Evolutionary conservation across 2,329 filamentous ascomycete species (phyloP), one percentile per base, ranked within the genome.

Genomic region (Fusarium miscanthi): DNA sequence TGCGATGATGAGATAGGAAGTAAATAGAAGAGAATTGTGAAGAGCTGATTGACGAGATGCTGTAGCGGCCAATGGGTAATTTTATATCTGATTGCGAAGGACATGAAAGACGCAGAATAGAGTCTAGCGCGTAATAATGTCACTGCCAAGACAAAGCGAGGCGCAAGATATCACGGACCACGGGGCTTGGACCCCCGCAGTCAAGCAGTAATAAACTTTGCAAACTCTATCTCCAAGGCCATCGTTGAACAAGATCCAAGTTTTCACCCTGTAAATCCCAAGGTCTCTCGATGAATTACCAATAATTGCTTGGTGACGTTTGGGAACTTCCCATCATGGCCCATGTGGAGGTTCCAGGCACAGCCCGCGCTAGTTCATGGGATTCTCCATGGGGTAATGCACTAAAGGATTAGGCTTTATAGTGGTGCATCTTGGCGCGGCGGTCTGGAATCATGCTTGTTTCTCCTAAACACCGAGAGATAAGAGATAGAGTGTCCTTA

Each of bases 141-240:
- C 68, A 71, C 62, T 38, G 67, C 67, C 67, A 71, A 71, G 62
- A 46, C 27, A 30, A 27, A 7, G 27, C 27, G 27, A 27, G 27
- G 27, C 27, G 27, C 27, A 7, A 27, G 27, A 31, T 9, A 10
- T 11, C 30, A 31, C 30, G 10, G 30, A 31, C 30, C 30, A 31
- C 30, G 30, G 30, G 30, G 30, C 30, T 31, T 31, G 30, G 11
- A 31, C 30, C 30, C 30, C 30, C 27, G 27, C 23, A 25, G 4
- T 25, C 23, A 25, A 3, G 4, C 17, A 37, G 45, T 4, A 23
- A 35, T 9, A 5, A 17, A 35, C 11, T 27, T 0, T 25, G 21
- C 17, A 27, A 23, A 12, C 51, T 33, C 13, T 53, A 52, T 42
- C 37, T 33, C 10, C 3, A 48, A 57, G 40, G 8, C 8, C 17